Conservation (phyloP, 192 early-diverging fungal genomes). For the Chytriomyces confervae region DNA sequence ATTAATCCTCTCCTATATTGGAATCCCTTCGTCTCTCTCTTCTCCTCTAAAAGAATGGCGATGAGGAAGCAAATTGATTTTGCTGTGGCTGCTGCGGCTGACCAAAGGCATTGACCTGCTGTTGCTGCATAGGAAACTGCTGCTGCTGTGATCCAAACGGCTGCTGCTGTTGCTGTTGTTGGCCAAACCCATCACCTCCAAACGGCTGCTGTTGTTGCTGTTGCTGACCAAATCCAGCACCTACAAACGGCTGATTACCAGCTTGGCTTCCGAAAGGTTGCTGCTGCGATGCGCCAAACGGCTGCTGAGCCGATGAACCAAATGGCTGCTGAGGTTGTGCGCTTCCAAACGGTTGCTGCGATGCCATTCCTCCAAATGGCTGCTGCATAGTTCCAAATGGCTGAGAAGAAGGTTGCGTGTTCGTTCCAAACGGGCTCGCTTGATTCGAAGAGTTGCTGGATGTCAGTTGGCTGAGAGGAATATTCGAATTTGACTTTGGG, state of each 20-base stretch:
- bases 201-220: conserved; percentile 41
- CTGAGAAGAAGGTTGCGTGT: background rate
- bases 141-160: conserved; percentile 8
- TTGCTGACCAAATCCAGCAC: background rate
- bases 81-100: conserved; percentile 10
- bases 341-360: conserved; percentile 17
- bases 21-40: background rate
- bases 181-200: conserved; percentile 10
- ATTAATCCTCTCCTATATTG: no score
- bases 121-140: no score
- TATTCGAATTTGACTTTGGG: background rate
- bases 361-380: background rate
- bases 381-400: conserved; percentile 5
- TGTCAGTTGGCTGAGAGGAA: background rate
- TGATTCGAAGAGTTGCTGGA: background rate
- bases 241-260: conserved; percentile 35
- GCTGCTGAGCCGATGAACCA: conserved; percentile 28
- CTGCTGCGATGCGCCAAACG: conserved; percentile 29
- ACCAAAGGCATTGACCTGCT: conserved; percentile 28
- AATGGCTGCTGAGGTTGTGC: conserved; percentile 17
- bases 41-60: conserved; percentile 1
- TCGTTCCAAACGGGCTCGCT: background rate
- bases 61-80: background rate
- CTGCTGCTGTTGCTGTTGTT: conserved; percentile 25
- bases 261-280: conserved; percentile 10